Percentiles rank a stretch among this genome's conserved stretches.
These are phyloP conservation scores for Malassezia nana DNA, from an alignment of 1,284 basidiomycete species.

Conservation along the genomic window DNA sequence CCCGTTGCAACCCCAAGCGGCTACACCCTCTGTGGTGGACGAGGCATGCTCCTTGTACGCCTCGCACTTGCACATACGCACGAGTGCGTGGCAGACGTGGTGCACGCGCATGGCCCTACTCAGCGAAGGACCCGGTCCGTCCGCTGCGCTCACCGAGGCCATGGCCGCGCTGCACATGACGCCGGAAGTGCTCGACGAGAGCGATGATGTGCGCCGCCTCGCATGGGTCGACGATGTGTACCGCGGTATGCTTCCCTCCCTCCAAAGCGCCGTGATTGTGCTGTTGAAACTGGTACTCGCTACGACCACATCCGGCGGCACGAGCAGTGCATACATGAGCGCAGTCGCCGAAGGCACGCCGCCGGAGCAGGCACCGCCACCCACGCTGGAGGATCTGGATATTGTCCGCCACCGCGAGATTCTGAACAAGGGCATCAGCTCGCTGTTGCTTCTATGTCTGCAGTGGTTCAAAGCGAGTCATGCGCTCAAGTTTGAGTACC, in stretches of 20 bases:
- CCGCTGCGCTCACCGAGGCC: constrained; percentile 26
- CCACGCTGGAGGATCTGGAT: constrained; percentile 85
- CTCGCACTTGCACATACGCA: constrained; percentile 78
- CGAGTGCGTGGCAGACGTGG: constrained; percentile 88
- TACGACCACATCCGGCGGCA: constrained; percentile 41
- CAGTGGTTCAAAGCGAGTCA: constrained; percentile 93
- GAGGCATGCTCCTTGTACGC: constrained; percentile 86
- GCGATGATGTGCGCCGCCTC: constrained; percentile 29
- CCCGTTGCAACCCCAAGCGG: constrained; percentile 63
- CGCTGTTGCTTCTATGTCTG: constrained; percentile 75
- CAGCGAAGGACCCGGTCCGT: constrained; percentile 26
- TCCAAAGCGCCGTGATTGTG: constrained; percentile 45
- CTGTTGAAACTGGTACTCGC: constrained; percentile 44
- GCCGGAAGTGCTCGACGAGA: background rate
- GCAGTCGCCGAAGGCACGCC: constrained; percentile 39
- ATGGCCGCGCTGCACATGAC: constrained; percentile 26
- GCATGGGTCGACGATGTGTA: constrained; percentile 40
- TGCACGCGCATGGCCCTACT: constrained; percentile 28
- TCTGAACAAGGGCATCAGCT: constrained; percentile 90
- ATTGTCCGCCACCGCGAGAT: constrained; percentile 92
- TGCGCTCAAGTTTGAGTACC: constrained; percentile 95
- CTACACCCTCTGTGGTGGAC: constrained; percentile 86
- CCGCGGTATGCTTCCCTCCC: constrained; percentile 31
- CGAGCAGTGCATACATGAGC: constrained; percentile 37
- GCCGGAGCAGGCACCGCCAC: constrained; percentile 55